Evolutionary conservation across 768 basidiomycete genomes (phyloP).

Genomic region (Termitomyces titanicus): DNA sequence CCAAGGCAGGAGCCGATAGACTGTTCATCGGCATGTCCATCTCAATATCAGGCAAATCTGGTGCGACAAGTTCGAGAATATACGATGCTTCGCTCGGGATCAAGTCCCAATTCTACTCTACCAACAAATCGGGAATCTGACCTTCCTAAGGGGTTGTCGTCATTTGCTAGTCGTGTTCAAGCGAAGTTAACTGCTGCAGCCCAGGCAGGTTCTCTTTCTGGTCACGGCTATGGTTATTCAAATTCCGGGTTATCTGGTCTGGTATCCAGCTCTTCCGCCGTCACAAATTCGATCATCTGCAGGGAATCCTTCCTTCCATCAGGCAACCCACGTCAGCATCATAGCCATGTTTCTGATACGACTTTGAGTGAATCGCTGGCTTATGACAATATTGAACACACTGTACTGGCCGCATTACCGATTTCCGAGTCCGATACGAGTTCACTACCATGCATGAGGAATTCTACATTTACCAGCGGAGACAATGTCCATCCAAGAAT

Average conservation of each 20-base stretch:
- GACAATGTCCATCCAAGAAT: neutral
- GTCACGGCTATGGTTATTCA: neutral
- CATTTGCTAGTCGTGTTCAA: constrained; percentile 41
- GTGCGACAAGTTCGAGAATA: neutral
- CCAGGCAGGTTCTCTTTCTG: neutral
- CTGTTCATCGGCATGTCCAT: neutral
- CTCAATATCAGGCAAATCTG: neutral
- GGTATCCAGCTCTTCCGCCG: neutral
- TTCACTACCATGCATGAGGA: neutral
- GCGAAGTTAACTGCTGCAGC: constrained; percentile 31
- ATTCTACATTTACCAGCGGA: neutral
- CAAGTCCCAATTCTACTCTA: neutral
- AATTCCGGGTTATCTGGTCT: neutral
- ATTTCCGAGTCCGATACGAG: neutral
- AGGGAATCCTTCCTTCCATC: neutral
- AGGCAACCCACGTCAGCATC: neutral
- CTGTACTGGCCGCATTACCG: neutral
- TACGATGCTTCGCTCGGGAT: neutral
- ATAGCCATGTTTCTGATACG: neutral
- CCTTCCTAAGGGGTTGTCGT: constrained; percentile 22
- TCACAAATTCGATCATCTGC: neutral
- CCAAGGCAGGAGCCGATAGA: neutral
- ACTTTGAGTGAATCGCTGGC: neutral
- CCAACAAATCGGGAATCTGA: neutral
- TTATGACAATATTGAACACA: no score